These are phyloP conservation scores for Rubroshorea leprosula DNA, from an alignment of 345 rosid genomes.

Conservation along the genomic window DNA sequence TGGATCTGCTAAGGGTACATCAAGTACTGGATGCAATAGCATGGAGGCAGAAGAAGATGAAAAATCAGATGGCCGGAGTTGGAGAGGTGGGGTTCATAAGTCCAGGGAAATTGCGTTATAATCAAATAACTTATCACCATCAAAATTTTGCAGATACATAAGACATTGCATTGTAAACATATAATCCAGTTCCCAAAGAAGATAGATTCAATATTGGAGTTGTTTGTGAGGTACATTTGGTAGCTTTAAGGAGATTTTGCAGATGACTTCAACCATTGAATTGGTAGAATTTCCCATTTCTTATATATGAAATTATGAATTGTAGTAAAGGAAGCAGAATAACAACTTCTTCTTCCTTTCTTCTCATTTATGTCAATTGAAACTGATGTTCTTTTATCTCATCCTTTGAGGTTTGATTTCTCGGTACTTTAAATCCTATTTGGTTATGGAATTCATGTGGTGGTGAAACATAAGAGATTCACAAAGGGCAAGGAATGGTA, in stretches of 20 bases:
- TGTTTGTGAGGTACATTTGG: not conserved
- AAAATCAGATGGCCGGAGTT: slow-evolving; percentile 49
- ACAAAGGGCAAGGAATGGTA: not conserved
- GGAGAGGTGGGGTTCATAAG: slow-evolving; percentile 25
- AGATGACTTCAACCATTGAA: slow-evolving; percentile 3
- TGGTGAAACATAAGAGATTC: too few species aligned
- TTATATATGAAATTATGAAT: too few species aligned
- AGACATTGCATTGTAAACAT: slow-evolving; percentile 11
- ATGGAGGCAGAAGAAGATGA: slow-evolving; percentile 52
- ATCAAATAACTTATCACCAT: slow-evolving; percentile 6
- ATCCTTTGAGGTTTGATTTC: slow-evolving; percentile 8
- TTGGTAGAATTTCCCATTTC: not conserved
- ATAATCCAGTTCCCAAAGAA: slow-evolving; percentile 2
- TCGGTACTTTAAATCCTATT: not conserved
- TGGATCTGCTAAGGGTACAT: slow-evolving; percentile 28
- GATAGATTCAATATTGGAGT: not conserved
- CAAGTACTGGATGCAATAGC: slow-evolving; percentile 39
- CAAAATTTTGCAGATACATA: slow-evolving; percentile 11
- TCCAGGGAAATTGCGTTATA: slow-evolving; percentile 12
- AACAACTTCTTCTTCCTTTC: not conserved
- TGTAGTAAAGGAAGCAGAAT: slow-evolving; percentile 5
- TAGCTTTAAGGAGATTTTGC: slow-evolving; percentile 5
- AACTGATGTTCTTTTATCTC: slow-evolving; percentile 3
- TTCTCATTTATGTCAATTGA: not conserved
- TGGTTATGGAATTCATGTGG: too few species aligned